phyloP scores from a whole-genome alignment of 2,329 filamentous ascomycete genomes.

The Colletotrichum camelliae region DNA sequence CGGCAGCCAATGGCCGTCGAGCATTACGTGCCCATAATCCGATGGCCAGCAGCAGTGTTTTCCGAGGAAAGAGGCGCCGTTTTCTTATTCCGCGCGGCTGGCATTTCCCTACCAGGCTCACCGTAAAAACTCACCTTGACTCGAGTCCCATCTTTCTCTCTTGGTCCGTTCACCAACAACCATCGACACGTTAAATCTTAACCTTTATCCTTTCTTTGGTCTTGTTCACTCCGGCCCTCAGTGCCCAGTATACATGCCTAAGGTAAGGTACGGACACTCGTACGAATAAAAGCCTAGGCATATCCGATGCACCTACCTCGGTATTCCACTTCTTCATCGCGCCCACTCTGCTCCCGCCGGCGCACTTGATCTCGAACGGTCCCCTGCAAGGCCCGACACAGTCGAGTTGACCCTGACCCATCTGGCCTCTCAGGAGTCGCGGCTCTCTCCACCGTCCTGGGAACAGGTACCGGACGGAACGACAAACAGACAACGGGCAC shows the following conservation, averaged over 20 bases:
- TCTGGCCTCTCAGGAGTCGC: not conserved
- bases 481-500: not conserved
- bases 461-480: constrained; percentile 6
- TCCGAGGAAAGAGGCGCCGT: not conserved
- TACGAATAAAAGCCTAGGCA: not conserved
- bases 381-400: constrained; percentile 6
- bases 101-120: not conserved
- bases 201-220: not conserved
- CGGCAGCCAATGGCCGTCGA: not conserved
- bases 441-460: constrained; percentile 5
- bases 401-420: not conserved
- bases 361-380: constrained; percentile 9
- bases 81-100: constrained; percentile 2
- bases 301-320: not conserved
- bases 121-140: not conserved
- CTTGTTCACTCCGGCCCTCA: not conserved
- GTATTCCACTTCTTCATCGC: not conserved
- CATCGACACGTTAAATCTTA: not conserved
- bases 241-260: too few species aligned
- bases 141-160: not conserved
- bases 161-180: not conserved
- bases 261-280: not conserved
- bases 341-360: not conserved
- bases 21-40: not conserved
- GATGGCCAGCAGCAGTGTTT: not conserved